Conservation (phyloP, 2,329 filamentous ascomycete genomes). For the Talaromyces islandicus region DNA sequence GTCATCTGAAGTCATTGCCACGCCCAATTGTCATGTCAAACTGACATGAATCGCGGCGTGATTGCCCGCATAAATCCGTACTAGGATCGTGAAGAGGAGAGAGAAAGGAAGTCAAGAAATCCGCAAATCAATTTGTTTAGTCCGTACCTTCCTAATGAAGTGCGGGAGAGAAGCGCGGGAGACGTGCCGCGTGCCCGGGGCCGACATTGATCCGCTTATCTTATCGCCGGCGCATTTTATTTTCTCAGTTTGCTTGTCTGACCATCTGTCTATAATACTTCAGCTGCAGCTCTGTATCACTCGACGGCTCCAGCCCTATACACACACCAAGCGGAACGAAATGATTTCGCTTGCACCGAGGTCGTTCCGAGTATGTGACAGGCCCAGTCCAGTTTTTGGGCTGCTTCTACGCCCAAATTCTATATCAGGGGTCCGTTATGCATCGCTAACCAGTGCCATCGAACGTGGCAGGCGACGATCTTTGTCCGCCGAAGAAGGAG, state of each 20-base stretch:
- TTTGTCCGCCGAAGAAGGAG: background rate
- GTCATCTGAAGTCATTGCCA: background rate
- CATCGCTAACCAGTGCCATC: constrained; percentile 64
- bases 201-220: background rate
- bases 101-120: no score
- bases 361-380: constrained; percentile 1
- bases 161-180: background rate
- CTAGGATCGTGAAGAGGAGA: no score
- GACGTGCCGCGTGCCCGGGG: background rate
- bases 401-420: constrained; percentile 3
- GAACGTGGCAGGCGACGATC: constrained; percentile 57
- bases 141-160: background rate
- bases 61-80: background rate
- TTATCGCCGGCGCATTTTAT: background rate
- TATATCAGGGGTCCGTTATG: constrained; percentile 32
- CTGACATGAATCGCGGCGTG: background rate
- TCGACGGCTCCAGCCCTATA: background rate
- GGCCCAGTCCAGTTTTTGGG: background rate
- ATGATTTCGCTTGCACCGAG: background rate
- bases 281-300: background rate
- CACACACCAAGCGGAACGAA: background rate
- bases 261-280: background rate
- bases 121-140: background rate
- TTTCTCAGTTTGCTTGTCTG: background rate
- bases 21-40: background rate